Base-by-base conservation (phyloP, 2,329 filamentous ascomycete genomes). In the Pseudocercospora vitis region DNA sequence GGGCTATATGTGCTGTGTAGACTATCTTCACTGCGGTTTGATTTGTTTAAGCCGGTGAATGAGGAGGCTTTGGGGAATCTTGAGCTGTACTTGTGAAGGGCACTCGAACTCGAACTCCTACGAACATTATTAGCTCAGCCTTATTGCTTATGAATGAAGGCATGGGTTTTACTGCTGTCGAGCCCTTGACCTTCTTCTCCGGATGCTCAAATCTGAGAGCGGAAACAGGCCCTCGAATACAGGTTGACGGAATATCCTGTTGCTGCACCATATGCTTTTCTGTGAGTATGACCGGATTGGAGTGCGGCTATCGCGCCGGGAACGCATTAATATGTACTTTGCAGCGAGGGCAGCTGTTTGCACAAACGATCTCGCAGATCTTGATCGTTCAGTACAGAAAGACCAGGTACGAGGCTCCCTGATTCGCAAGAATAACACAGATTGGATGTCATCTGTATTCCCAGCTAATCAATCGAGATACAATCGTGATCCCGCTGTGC, bases 381-480 rank as follows among this genome's bases (percentile, higher is more conserved):
- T 44, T n/a, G 19, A 23, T 44, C 9, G 18, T 16, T n/a, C 11
- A 44, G 9, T 9, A 26, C 39, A 23, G 19, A 12, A 12, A 23
- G 39, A 12, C 21, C 6, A 14, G 4, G 16, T 14, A 21, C 5
- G 32, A 23, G 18, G 21, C 39, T n/a, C n/a, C n/a, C n/a, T n/a
- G n/a, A n/a, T n/a, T n/a, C n/a, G n/a, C n/a, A n/a, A n/a, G n/a
- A n/a, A n/a, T n/a, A n/a, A n/a, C n/a, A n/a, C n/a, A n/a, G n/a
- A 44, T 7, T 26, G 7, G 9, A 26, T 23, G 23, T 42, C 23
- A n/a, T n/a, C n/a, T n/a, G n/a, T n/a, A n/a, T 23, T 26, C 14
- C 12, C 23, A 26, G 16, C 39, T 31, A 45, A 24, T 45, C 42
- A n/a, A 45, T 24, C 11, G 42, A 45, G 24, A 45, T 45, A 29